Conservation (phyloP, 768 basidiomycete genomes). For the Leucogyrophana mollusca region DNA sequence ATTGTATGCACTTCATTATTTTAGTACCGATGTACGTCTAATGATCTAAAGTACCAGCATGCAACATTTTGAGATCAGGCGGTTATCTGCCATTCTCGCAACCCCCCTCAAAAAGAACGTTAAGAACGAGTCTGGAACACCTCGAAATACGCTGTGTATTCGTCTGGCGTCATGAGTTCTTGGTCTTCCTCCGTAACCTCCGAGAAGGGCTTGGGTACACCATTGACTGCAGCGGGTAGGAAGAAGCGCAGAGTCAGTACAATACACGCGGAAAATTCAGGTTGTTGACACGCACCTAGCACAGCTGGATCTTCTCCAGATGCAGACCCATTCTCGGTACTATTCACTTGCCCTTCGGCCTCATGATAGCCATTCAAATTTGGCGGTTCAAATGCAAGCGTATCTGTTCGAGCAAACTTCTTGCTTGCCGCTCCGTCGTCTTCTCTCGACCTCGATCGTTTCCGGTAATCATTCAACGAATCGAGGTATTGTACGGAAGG, state of each 20-base stretch:
- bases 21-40: too few relatives aligned
- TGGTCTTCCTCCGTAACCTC: slow-evolving; percentile 90
- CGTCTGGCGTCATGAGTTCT: slow-evolving; percentile 90
- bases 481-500: slow-evolving; percentile 66
- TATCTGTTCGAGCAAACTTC: slow-evolving; percentile 45
- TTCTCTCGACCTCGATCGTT: slow-evolving; percentile 68
- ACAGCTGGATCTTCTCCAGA: slow-evolving; percentile 58
- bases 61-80: too few relatives aligned
- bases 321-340: background rate
- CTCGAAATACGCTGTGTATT: slow-evolving; percentile 82
- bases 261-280: background rate
- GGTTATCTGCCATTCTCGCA: too few relatives aligned
- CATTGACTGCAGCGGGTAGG: slow-evolving; percentile 56
- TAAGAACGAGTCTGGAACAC: slow-evolving; percentile 54
- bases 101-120: too few relatives aligned
- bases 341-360: slow-evolving; percentile 4
- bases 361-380: slow-evolving; percentile 19
- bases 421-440: slow-evolving; percentile 43
- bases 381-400: slow-evolving; percentile 25
- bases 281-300: slow-evolving; percentile 48
- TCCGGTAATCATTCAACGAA: slow-evolving; percentile 69
- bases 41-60: too few relatives aligned
- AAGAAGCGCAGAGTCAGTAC: background rate
- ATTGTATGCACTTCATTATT: too few relatives aligned
- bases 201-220: slow-evolving; percentile 68